Conservation (phyloP, 2,329 filamentous ascomycete species). For the Beauveria bassiana region DNA sequence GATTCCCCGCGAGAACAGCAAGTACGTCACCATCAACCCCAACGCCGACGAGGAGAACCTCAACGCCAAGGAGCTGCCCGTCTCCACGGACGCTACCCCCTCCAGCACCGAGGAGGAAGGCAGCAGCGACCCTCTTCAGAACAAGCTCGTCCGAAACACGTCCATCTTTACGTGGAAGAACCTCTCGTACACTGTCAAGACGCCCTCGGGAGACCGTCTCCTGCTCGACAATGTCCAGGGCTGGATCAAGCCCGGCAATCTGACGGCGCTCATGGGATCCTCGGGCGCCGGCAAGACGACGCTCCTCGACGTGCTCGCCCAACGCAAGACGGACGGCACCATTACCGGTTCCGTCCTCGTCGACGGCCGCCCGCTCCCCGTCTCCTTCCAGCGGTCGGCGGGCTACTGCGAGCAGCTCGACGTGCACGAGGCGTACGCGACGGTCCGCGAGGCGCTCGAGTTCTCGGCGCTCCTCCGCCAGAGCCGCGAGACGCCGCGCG, state of each 20-base stretch:
- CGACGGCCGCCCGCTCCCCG: slow-evolving; percentile 62
- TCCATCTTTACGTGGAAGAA: slow-evolving; percentile 70
- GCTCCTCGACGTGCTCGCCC: slow-evolving; percentile 73
- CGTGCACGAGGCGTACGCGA: slow-evolving; percentile 64
- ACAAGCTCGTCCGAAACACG: slow-evolving; percentile 50
- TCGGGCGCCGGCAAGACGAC: slow-evolving; percentile 83
- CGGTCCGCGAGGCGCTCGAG: slow-evolving; percentile 67
- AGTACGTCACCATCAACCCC: slow-evolving; percentile 2
- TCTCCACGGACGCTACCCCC: slow-evolving; percentile 3
- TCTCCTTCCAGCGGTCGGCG: slow-evolving; percentile 70
- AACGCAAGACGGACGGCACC: slow-evolving; percentile 69
- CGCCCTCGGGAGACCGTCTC: slow-evolving; percentile 50
- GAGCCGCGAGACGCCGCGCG: slow-evolving; percentile 50
- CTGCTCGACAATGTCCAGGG: slow-evolving; percentile 75
- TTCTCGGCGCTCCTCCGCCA: slow-evolving; percentile 72
- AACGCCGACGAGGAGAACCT: slow-evolving; percentile 43
- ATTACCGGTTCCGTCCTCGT: slow-evolving; percentile 69
- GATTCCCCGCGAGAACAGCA: slow-evolving; percentile 51
- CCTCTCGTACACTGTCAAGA: slow-evolving; percentile 61
- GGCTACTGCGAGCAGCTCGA: slow-evolving; percentile 80
- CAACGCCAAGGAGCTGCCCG: slow-evolving; percentile 15
- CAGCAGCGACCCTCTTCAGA: slow-evolving; percentile 13
- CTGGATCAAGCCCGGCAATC: slow-evolving; percentile 73
- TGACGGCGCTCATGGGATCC: slow-evolving; percentile 74
- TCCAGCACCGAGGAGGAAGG: slow-evolving; percentile 27